Base-by-base conservation (phyloP, 2,329 filamentous ascomycete species). In the Zymoseptoria crescenta region DNA sequence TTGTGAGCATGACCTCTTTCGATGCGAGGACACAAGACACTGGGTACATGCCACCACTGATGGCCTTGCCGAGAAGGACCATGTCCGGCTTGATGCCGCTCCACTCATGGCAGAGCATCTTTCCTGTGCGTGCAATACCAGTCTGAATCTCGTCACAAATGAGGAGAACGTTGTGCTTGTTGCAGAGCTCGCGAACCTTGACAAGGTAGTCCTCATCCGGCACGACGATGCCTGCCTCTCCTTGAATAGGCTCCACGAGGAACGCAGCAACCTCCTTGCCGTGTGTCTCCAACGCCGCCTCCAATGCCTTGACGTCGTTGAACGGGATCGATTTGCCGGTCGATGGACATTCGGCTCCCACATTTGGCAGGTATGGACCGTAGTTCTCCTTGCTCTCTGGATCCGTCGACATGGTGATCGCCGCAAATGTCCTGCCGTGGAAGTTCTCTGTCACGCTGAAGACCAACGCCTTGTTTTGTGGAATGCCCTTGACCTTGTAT, bases 71-170 rank as follows among this genome's bases (percentile, higher is more conserved):
- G 35, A 99, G 85, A 53, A 96, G 87, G 24, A 99, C 88, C 70
- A 99, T 83, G 73, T 99, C 94, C 48, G 93, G 94, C 80, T 93
- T 95, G 80, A 99, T 91, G 67, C 87, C 89, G 58, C 89, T 87
- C 92, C 94, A 97, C 77, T 99, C 86, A 70, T 89, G 88, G 81
- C 91, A 96, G 57, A 99, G 85, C 79, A 99, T 88, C 71, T 88
- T 89, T 56, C 94, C 94, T 19, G 94, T 99, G 64, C 94, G 87
- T 57, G 91, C 94, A 72, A 99, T 96, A 66, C 93, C 93, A 4
- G 94, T 99, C 78, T 99, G 94, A 70, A 99, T 96, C 81, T 99
- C 94, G 74, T 99, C 94, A 75, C 90, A 96, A 75, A 99, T 97
- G 72, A 99, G 79, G 53, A 99, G 85, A 48, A 96, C 91, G 65